Percentiles rank a stretch among this genome's conserved stretches.
phyloP scores from a whole-genome alignment of 306 rosid genomes.

The Citrullus amarus region DNA sequence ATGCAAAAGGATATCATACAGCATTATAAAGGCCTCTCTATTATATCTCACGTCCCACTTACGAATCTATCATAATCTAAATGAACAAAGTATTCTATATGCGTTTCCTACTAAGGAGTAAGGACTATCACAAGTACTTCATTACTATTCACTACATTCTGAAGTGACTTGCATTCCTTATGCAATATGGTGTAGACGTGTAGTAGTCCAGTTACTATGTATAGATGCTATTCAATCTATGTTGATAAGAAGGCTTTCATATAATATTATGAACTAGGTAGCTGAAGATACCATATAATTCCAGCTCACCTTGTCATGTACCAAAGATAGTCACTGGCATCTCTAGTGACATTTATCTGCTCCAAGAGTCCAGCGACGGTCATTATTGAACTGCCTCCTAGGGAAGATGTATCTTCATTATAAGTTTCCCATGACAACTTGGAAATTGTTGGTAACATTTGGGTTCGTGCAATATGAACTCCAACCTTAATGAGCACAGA shows the following conservation, averaged over 20 bases:
- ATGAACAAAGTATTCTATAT: not conserved
- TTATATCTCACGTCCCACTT: not conserved
- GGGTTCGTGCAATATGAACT: conserved; percentile 41
- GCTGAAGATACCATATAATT: not conserved
- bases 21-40: not conserved
- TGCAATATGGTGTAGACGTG: not conserved
- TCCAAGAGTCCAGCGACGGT: conserved; percentile 62
- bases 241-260: not conserved
- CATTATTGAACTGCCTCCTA: conserved; percentile 41
- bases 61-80: not conserved
- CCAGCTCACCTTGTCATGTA: conserved; percentile 71
- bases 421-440: conserved; percentile 67
- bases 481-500: conserved; percentile 50
- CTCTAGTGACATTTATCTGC: conserved; percentile 73
- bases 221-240: not conserved
- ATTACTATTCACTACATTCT: not conserved
- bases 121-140: not conserved
- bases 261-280: not conserved
- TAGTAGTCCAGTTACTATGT: not conserved
- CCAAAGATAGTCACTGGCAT: conserved; percentile 83
- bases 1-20: not conserved
- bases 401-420: conserved; percentile 60
- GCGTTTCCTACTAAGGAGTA: not conserved
- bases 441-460: conserved; percentile 53
- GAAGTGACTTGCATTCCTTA: not conserved